Conservation (phyloP, 2,329 filamentous ascomycete genomes). For the Helotiales sp. region DNA sequence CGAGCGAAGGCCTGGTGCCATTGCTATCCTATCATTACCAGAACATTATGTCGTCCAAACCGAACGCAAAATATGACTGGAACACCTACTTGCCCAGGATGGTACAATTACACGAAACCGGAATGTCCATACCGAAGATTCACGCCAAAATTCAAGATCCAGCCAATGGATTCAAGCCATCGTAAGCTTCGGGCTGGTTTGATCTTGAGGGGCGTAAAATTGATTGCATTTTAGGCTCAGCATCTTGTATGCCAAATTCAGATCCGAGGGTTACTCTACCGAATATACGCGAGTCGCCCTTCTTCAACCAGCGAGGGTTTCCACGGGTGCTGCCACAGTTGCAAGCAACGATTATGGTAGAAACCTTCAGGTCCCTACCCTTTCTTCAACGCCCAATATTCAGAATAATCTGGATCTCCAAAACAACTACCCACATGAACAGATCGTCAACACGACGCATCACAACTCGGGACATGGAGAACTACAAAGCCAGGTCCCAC, state of each 20-base stretch:
- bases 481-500: not conserved
- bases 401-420: not conserved
- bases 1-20: constrained; percentile 6
- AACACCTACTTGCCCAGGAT: constrained; percentile 25
- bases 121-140: constrained; percentile 28
- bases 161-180: constrained; percentile 23
- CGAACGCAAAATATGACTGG: constrained; percentile 18
- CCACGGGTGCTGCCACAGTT: not conserved
- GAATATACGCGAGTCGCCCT: not conserved
- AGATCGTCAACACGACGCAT: not conserved
- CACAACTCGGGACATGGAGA: not conserved
- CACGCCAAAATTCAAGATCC: constrained; percentile 20
- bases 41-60: constrained; percentile 11
- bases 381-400: not conserved
- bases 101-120: constrained; percentile 21
- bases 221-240: constrained; percentile 6
- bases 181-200: constrained; percentile 10
- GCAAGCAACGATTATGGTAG: not conserved
- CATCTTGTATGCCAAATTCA: constrained; percentile 25
- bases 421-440: not conserved
- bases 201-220: not conserved
- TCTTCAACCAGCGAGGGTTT: not conserved
- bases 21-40: constrained; percentile 7
- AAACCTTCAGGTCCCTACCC: not conserved
- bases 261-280: constrained; percentile 3